Conservation (phyloP, 1,284 basidiomycete species). For the Chalciporus sp. region DNA sequence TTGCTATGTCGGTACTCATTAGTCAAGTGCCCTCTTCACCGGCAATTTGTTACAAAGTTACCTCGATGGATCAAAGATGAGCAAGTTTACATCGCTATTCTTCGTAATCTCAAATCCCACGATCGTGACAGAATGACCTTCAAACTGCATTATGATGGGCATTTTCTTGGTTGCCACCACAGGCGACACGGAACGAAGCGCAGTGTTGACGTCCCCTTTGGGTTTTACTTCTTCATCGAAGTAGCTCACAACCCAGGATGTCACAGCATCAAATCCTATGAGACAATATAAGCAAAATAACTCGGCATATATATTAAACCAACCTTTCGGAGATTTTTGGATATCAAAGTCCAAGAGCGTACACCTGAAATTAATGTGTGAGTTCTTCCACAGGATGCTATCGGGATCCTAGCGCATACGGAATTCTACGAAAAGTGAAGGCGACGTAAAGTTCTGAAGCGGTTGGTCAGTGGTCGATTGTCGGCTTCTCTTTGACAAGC, state of each 20-base stretch:
- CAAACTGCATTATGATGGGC: slow-evolving; percentile 81
- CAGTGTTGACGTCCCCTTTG: slow-evolving; percentile 46
- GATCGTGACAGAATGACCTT: slow-evolving; percentile 83
- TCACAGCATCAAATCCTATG: slow-evolving; percentile 41
- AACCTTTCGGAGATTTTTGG: slow-evolving; percentile 43
- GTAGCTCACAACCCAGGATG: slow-evolving; percentile 69
- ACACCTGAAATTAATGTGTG: slow-evolving; percentile 41
- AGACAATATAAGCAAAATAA: neutral
- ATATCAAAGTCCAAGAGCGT: slow-evolving; percentile 66
- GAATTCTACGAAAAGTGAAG: slow-evolving; percentile 74
- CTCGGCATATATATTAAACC: neutral
- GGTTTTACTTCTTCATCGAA: slow-evolving; percentile 47
- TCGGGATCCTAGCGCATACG: slow-evolving; percentile 49
- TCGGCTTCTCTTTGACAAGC: neutral
- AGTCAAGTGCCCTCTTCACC: slow-evolving; percentile 4
- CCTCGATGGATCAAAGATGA: slow-evolving; percentile 81
- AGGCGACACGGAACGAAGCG: slow-evolving; percentile 47
- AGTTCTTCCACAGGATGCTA: neutral
- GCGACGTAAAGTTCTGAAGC: slow-evolving; percentile 49
- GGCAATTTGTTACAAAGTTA: slow-evolving; percentile 29
- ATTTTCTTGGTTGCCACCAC: slow-evolving; percentile 63
- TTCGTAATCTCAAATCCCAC: slow-evolving; percentile 76
- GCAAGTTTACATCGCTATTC: slow-evolving; percentile 59
- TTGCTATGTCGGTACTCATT: slow-evolving; percentile 19
- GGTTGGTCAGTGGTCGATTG: slow-evolving; percentile 1